phyloP scores from a whole-genome alignment of 495 filamentous ascomycete genomes.

The Podospora appendiculata region DNA sequence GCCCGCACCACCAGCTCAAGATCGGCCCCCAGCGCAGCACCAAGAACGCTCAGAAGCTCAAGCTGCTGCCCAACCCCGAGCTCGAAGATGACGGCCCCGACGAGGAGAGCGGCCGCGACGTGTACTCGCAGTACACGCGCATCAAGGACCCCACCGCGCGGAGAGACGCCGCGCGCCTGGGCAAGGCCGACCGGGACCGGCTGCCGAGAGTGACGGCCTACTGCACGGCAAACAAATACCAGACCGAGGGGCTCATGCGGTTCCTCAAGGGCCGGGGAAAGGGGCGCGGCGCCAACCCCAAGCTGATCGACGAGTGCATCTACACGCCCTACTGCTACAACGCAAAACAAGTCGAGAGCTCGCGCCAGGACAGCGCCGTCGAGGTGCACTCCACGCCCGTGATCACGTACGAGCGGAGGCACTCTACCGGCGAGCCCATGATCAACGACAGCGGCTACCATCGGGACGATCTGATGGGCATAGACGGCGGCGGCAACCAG shows the following conservation, averaged over 20 bases:
- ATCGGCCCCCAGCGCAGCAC: conserved; percentile 93
- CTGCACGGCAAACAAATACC: conserved; percentile 85
- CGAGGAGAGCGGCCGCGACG: conserved; percentile 88
- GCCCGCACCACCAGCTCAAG: conserved; percentile 49
- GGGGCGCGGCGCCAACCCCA: conserved; percentile 70
- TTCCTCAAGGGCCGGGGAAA: conserved; percentile 78
- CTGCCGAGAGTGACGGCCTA: conserved; percentile 92
- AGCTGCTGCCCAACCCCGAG: conserved; percentile 85
- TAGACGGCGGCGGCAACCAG: conserved; percentile 9
- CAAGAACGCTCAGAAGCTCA: conserved; percentile 92
- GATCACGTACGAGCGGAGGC: conserved; percentile 49
- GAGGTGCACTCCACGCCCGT: conserved; percentile 43
- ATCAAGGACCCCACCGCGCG: conserved; percentile 95
- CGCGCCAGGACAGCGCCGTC: conserved; percentile 17
- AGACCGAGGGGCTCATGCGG: conserved; percentile 76
- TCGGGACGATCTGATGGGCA: conserved; percentile 22
- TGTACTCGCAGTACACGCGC: conserved; percentile 85
- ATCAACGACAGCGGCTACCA: conserved; percentile 5
- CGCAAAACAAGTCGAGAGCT: conserved; percentile 22
- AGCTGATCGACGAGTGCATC: conserved; percentile 92
- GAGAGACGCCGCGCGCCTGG: conserved; percentile 84
- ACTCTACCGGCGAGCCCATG: conserved; percentile 20
- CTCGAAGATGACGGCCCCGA: conserved; percentile 66
- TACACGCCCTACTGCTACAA: conserved; percentile 85
- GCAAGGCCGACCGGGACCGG: conserved; percentile 83